Conservation (phyloP, 2,329 filamentous ascomycete genomes). For the Emergomyces pasteurianus region DNA sequence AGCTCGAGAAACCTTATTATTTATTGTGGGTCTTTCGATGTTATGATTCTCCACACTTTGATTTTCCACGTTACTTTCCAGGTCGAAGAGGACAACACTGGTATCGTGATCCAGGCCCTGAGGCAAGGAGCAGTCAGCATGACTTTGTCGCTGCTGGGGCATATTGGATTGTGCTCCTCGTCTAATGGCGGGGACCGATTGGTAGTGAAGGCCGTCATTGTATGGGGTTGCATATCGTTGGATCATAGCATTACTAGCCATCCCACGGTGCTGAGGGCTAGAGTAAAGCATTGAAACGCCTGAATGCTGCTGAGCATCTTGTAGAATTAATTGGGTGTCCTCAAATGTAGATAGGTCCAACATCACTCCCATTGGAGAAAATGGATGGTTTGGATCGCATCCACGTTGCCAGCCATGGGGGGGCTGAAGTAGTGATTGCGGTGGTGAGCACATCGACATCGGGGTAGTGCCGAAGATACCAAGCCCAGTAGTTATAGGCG, state of each 20-base stretch:
- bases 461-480: slow-evolving; percentile 21
- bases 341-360: slow-evolving; percentile 15
- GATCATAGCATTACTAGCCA: background rate
- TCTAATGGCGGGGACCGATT: background rate
- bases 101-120: background rate
- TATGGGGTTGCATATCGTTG: slow-evolving; percentile 2
- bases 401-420: slow-evolving; percentile 16
- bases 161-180: background rate
- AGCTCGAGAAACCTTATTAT: slow-evolving; percentile 2
- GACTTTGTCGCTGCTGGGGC: slow-evolving; percentile 12
- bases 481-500: slow-evolving; percentile 18
- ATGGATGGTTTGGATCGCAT: slow-evolving; percentile 9
- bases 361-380: slow-evolving; percentile 12
- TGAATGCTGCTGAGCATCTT: background rate
- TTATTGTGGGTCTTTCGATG: background rate
- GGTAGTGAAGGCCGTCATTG: slow-evolving; percentile 1
- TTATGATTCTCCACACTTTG: slow-evolving; percentile 5
- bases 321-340: background rate
- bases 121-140: slow-evolving; percentile 5
- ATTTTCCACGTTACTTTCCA: slow-evolving; percentile 6
- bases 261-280: background rate
- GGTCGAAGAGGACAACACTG: slow-evolving; percentile 1
- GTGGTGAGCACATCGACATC: slow-evolving; percentile 11
- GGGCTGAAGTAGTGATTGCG: slow-evolving; percentile 13
- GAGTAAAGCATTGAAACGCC: slow-evolving; percentile 5